Percentiles rank a stretch among this genome's conserved stretches.
Evolutionary conservation across 164 flowering plant genomes (phyloP).

Genomic region (Berberis thunbergii): DNA sequence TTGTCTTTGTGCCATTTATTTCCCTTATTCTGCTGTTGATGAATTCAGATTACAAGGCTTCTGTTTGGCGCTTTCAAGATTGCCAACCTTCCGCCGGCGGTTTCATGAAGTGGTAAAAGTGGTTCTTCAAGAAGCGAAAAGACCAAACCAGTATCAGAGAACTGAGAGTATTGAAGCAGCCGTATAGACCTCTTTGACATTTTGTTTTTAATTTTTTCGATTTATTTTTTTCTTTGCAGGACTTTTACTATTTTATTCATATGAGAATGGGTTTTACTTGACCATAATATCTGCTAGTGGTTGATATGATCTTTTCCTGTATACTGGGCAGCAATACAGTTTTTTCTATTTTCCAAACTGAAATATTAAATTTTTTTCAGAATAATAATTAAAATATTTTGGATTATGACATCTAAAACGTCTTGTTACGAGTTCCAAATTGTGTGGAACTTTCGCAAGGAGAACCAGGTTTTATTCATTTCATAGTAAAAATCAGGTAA

Average conservation of each 20-base stretch:
- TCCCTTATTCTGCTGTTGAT: neutral
- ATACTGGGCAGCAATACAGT: no score
- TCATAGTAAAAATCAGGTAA: no score
- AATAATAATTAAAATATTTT: no score
- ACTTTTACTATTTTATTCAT: neutral
- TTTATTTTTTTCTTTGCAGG: neutral
- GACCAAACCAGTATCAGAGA: neutral
- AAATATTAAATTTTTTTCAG: no score
- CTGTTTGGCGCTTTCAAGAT: slow-evolving; percentile 9
- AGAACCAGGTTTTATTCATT: no score
- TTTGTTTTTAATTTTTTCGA: neutral
- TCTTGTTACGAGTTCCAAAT: no score
- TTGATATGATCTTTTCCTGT: no score
- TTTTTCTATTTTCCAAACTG: no score
- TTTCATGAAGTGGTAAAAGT: slow-evolving; percentile 7
- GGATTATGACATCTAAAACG: no score
- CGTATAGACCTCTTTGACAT: neutral
- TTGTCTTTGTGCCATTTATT: neutral
- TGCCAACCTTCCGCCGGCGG: slow-evolving; percentile 15
- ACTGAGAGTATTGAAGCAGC: neutral
- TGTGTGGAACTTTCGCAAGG: no score
- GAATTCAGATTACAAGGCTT: slow-evolving; percentile 13
- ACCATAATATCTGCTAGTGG: no score
- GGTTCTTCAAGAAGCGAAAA: slow-evolving; percentile 5
- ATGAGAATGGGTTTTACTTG: neutral